Conservation (phyloP, 2,329 filamentous ascomycete genomes). For the Ophiostoma triangulosporum region DNA sequence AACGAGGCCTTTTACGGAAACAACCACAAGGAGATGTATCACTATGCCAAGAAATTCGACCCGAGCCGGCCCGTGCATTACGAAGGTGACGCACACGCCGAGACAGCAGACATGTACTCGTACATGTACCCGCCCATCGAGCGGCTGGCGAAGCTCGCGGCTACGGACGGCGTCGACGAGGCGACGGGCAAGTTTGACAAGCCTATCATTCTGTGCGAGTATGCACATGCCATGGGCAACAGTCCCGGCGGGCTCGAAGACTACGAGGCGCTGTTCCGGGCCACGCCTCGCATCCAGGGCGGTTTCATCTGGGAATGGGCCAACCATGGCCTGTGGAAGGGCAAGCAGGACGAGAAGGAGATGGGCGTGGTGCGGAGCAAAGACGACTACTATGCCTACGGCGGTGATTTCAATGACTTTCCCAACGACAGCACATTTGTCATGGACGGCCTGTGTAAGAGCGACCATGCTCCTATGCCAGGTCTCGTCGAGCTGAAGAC, state of each 20-base stretch:
- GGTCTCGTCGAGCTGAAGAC: slow-evolving; percentile 45
- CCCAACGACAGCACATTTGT: slow-evolving; percentile 49
- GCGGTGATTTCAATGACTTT: slow-evolving; percentile 47
- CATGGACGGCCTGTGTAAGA: slow-evolving; percentile 45
- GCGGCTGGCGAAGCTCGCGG: slow-evolving; percentile 32
- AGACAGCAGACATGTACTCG: slow-evolving; percentile 50
- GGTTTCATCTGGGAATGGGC: slow-evolving; percentile 57
- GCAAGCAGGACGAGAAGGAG: slow-evolving; percentile 26
- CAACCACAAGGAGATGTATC: slow-evolving; percentile 56
- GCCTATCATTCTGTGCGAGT: slow-evolving; percentile 46
- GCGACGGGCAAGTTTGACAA: slow-evolving; percentile 34
- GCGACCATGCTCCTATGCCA: slow-evolving; percentile 39
- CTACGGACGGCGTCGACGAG: slow-evolving; percentile 27
- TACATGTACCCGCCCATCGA: slow-evolving; percentile 51
- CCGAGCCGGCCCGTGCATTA: slow-evolving; percentile 49
- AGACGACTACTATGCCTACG: slow-evolving; percentile 39
- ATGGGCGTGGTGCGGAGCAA: not conserved
- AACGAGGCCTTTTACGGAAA: slow-evolving; percentile 61
- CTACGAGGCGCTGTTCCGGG: slow-evolving; percentile 50
- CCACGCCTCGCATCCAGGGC: slow-evolving; percentile 47
- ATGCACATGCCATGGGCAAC: slow-evolving; percentile 58
- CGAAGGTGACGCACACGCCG: slow-evolving; percentile 47
- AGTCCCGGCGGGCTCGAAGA: slow-evolving; percentile 57
- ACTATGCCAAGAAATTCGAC: slow-evolving; percentile 45
- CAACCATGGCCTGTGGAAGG: slow-evolving; percentile 43